Conservation (phyloP, 2,329 filamentous ascomycete species). For the Beauveria australis region DNA sequence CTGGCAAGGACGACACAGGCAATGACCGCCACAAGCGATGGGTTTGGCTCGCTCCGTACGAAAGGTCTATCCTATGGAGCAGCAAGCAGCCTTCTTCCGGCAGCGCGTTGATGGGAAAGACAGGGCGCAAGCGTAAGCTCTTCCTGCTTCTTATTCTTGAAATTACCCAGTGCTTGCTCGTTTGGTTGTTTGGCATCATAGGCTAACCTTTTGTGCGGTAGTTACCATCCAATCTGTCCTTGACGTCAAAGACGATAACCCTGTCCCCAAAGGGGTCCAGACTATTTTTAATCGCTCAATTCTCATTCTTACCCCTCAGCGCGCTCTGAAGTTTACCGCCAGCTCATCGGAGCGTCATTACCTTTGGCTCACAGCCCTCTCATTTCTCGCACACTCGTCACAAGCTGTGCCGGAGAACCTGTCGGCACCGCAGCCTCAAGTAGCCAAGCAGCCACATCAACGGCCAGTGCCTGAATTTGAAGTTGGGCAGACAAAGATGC, state of each 20-base stretch:
- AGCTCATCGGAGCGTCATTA: constrained; percentile 78
- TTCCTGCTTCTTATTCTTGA: constrained; percentile 14
- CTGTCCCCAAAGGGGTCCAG: constrained; percentile 57
- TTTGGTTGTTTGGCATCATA: constrained; percentile 12
- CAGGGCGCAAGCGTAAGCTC: constrained; percentile 82
- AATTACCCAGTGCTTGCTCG: constrained; percentile 10
- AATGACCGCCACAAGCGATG: constrained; percentile 86
- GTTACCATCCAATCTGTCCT: constrained; percentile 93
- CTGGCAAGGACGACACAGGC: constrained; percentile 60
- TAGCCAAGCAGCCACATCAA: constrained; percentile 17
- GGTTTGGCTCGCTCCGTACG: constrained; percentile 98
- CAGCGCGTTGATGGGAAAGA: constrained; percentile 84
- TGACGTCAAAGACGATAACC: constrained; percentile 91
- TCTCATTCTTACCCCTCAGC: constrained; percentile 83
- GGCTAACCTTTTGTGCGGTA: constrained; percentile 34
- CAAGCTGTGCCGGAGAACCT: constrained; percentile 71
- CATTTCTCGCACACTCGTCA: constrained; percentile 86
- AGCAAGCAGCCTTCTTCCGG: constrained; percentile 91
- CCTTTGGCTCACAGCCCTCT: constrained; percentile 87
- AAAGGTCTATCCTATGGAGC: constrained; percentile 94
- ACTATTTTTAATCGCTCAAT: constrained; percentile 85
- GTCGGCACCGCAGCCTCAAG: constrained; percentile 38
- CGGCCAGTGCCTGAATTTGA: constrained; percentile 46
- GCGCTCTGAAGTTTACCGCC: constrained; percentile 92
- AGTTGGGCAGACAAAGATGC: constrained; percentile 37